phyloP scores from a whole-genome alignment of 2,329 filamentous ascomycete genomes.

The Arthrobotrys conoides region DNA sequence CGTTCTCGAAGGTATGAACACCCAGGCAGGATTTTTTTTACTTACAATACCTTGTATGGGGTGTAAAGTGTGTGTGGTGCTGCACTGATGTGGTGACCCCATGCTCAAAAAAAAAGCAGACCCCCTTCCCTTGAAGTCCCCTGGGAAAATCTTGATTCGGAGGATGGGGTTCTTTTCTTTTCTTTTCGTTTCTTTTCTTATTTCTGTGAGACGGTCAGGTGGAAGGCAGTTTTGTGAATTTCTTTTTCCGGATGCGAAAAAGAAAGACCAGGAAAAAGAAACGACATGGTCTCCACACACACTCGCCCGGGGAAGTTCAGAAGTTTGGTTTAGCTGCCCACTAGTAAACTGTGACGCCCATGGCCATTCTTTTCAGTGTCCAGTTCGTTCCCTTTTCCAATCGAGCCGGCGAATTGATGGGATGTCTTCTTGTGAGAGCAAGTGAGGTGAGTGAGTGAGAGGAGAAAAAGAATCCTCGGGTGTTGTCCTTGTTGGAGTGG shows the following conservation, averaged over 20 bases:
- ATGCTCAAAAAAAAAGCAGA: constrained; percentile 51
- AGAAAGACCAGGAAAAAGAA: constrained; percentile 22
- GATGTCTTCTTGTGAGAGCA: constrained; percentile 27
- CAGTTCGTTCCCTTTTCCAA: constrained; percentile 21
- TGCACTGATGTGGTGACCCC: constrained; percentile 34
- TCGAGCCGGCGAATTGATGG: constrained; percentile 46
- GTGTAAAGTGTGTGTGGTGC: constrained; percentile 19
- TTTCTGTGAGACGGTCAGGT: constrained; percentile 51
- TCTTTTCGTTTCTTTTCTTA: constrained; percentile 43
- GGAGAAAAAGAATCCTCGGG: constrained; percentile 38
- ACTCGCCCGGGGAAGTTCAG: constrained; percentile 57
- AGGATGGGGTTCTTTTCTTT: constrained; percentile 16
- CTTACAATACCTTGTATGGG: too few species aligned
- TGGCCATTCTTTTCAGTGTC: constrained; percentile 23
- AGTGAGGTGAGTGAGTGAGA: not conserved
- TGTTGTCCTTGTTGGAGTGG: constrained; percentile 13
- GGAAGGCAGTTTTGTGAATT: constrained; percentile 43
- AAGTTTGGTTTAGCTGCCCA: constrained; percentile 43
- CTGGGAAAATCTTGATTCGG: constrained; percentile 61
- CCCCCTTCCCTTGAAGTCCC: constrained; percentile 50
- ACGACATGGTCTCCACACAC: constrained; percentile 45
- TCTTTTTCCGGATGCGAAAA: constrained; percentile 36
- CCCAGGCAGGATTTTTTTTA: constrained; percentile 10
- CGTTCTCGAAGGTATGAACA: constrained; percentile 46
- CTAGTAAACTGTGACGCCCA: constrained; percentile 19